Base-by-base conservation (phyloP, 176 grass and related monocot genomes). In the Tuctoria greenei region DNA sequence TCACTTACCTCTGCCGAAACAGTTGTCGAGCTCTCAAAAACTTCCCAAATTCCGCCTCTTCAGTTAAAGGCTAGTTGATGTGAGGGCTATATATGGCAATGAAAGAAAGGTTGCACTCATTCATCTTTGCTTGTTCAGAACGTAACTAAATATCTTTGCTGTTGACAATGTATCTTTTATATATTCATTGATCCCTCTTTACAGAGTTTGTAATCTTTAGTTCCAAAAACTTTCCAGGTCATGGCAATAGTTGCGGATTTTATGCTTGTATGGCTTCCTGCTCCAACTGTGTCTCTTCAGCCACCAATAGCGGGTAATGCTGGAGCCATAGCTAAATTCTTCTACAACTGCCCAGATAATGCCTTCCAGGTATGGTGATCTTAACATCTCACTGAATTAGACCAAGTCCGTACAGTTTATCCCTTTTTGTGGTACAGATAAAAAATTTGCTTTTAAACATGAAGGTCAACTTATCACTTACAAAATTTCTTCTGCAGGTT, bases 171-270 rank as follows among this genome's bases (percentile, higher is more conserved):
- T 38, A 2, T 43, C 18, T 28, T 40, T 14, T 46, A 16, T 46
- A 16, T 46, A 46, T 46, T 9, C 31, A 31, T 31, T 31, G 10
- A 11, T 43, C 41, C 10, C 41, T 10, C 41, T 43, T 9, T 10
- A 11, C 41, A 31, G 31, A 31, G 31, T 31, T 43, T 43, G 41
- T 72, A 57, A 52, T 58, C 34, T 66, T 5, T 82, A 71, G 49
- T 86, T 62, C 21, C 11, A 17, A 25, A 75, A 37, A 31, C 56
- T 91, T 74, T 75, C 69, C 67, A 99, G 91, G 80, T 92, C 69
- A 98, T 98, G 95, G 95, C 95, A 46, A 92, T 98, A 82, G 78
- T 98, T 88, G 95, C 95, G 65, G 95, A 98, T 87, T 98, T 98
- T 70, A 98, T 98, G 95, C 91, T 98, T 57, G 95, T 94, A 42